These are phyloP conservation scores for Aureobasidium melanogenum DNA, from an alignment of 2,329 filamentous ascomycete genomes.

Conservation along the genomic window DNA sequence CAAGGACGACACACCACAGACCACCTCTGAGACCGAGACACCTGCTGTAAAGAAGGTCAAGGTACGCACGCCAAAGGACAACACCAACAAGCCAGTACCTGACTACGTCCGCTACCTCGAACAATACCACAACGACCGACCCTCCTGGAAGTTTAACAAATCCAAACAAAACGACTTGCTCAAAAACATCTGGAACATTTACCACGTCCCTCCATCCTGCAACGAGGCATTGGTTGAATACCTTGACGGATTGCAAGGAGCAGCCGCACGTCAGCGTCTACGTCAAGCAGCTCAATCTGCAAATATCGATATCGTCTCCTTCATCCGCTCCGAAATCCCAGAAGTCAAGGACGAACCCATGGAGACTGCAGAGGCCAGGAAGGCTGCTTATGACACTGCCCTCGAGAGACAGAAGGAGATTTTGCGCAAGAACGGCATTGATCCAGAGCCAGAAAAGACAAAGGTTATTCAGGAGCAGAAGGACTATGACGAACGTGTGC, in stretches of 20 bases:
- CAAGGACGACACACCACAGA: neutral
- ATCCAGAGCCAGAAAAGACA: constrained; percentile 21
- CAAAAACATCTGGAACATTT: constrained; percentile 68
- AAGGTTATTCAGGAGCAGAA: constrained; percentile 26
- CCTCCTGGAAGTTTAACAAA: constrained; percentile 93
- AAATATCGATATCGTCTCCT: constrained; percentile 37
- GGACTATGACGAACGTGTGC: constrained; percentile 26
- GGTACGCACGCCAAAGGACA: constrained; percentile 15
- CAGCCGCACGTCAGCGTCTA: constrained; percentile 57
- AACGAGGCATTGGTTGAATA: constrained; percentile 66
- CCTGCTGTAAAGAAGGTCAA: constrained; percentile 10
- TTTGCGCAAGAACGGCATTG: constrained; percentile 18
- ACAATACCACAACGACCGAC: constrained; percentile 61
- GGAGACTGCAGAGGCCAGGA: constrained; percentile 27
- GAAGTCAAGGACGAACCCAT: constrained; percentile 18
- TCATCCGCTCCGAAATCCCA: constrained; percentile 4
- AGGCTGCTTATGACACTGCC: constrained; percentile 29
- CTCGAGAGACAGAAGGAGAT: constrained; percentile 26
- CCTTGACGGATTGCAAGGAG: constrained; percentile 68
- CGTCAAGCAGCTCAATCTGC: constrained; percentile 56
- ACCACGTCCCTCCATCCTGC: constrained; percentile 61
- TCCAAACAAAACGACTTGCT: constrained; percentile 78
- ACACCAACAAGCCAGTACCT: constrained; percentile 24
- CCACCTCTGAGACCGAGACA: neutral
- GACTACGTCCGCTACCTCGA: constrained; percentile 68